Evolutionary conservation across 768 basidiomycete species (phyloP).

Genomic region (Tylopilus felleus): DNA sequence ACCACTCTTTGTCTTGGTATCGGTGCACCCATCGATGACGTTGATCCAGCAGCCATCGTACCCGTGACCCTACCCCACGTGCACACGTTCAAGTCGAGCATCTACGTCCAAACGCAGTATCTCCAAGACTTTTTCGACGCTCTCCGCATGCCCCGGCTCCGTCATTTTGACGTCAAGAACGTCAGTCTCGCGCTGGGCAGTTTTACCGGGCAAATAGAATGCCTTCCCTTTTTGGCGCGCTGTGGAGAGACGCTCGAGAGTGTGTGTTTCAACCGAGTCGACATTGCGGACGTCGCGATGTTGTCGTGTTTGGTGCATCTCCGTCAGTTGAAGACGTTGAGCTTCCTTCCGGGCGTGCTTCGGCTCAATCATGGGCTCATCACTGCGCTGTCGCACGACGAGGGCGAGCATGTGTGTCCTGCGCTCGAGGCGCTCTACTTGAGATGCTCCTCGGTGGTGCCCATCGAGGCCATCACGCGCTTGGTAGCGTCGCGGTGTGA

Average conservation of each 20-base stretch:
- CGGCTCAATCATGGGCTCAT: slow-evolving; percentile 32
- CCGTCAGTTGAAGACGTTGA: slow-evolving; percentile 14
- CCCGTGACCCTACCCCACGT: slow-evolving; percentile 28
- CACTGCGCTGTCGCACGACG: slow-evolving; percentile 17
- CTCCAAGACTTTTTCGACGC: slow-evolving; percentile 25
- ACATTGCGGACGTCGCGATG: slow-evolving; percentile 20
- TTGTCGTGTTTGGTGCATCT: slow-evolving; percentile 23
- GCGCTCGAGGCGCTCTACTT: slow-evolving; percentile 23
- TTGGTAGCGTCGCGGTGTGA: slow-evolving; percentile 26
- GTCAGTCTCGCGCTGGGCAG: slow-evolving; percentile 29
- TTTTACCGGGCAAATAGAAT: slow-evolving; percentile 26
- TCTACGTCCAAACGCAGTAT: slow-evolving; percentile 29
- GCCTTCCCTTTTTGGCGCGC: slow-evolving; percentile 23
- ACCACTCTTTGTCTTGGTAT: slow-evolving; percentile 27
- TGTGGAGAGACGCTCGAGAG: slow-evolving; percentile 30
- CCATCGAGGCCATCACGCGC: slow-evolving; percentile 20
- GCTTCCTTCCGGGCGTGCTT: slow-evolving; percentile 26
- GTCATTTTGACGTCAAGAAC: slow-evolving; percentile 27
- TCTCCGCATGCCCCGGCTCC: slow-evolving; percentile 23
- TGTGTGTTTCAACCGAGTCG: slow-evolving; percentile 21
- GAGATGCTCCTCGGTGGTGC: slow-evolving; percentile 23
- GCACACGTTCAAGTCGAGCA: slow-evolving; percentile 25
- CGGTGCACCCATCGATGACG: slow-evolving; percentile 16
- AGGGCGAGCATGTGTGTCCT: slow-evolving; percentile 17
- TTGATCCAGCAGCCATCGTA: slow-evolving; percentile 8